Evolutionary conservation across 768 basidiomycete genomes (phyloP).

Genomic region (Lentinus brumalis): DNA sequence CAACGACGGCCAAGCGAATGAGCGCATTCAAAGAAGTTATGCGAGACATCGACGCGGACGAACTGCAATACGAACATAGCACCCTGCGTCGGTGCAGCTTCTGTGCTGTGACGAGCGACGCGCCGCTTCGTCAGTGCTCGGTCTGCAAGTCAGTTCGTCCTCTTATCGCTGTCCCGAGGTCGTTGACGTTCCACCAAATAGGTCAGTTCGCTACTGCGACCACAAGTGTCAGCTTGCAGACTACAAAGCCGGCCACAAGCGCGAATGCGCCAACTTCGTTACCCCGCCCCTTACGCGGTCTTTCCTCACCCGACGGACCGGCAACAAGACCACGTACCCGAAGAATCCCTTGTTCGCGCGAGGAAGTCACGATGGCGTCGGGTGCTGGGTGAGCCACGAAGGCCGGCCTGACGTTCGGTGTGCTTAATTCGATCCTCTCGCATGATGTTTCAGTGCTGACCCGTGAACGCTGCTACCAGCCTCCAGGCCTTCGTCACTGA

Average conservation of each 20-base stretch:
- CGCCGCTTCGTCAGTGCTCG: too few relatives aligned
- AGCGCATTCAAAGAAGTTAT: too few relatives aligned
- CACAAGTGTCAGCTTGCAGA: slow-evolving; percentile 4
- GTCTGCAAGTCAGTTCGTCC: too few relatives aligned
- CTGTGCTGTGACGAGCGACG: too few relatives aligned
- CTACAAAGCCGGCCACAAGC: slow-evolving; percentile 9
- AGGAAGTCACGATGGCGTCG: slow-evolving; percentile 2
- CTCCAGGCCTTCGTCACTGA: too few relatives aligned
- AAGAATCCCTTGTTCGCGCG: slow-evolving; percentile 5
- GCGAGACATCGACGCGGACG: too few relatives aligned
- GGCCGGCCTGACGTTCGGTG: slow-evolving; percentile 3
- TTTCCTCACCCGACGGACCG: not conserved
- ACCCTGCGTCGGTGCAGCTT: too few relatives aligned
- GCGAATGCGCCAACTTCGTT: slow-evolving; percentile 7
- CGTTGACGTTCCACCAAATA: not conserved
- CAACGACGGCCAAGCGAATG: too few relatives aligned
- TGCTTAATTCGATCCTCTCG: not conserved
- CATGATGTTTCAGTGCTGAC: too few relatives aligned
- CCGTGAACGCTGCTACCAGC: too few relatives aligned
- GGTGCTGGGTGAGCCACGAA: slow-evolving; percentile 8
- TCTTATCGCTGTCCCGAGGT: too few relatives aligned
- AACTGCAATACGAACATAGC: too few relatives aligned
- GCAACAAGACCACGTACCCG: not conserved
- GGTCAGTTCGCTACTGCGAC: slow-evolving; percentile 10
- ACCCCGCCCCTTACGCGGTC: slow-evolving; percentile 3